Evolutionary conservation across 2,329 filamentous ascomycete genomes (phyloP), one percentile per base, ranked within the genome.

Genomic region (Uncinocarpus reesii): DNA sequence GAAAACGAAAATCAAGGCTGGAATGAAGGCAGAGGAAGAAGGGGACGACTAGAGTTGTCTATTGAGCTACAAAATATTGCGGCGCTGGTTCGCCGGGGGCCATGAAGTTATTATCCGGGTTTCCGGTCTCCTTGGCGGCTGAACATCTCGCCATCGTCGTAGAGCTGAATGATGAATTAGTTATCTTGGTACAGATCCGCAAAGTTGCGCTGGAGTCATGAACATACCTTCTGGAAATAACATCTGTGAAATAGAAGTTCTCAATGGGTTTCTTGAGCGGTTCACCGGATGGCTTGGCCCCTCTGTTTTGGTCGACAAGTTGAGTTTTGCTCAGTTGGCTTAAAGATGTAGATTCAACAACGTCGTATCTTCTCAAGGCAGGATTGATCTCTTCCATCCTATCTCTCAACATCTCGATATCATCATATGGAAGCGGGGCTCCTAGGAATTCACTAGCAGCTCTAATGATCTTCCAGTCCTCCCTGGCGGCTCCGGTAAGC

Each of bases 401-500:
- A 67, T 95, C 88, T 49, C 92, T 80, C 45, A 98, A 78, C 60
- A 81, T 78, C 56, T 92, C 84, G 43, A 98, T 78, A 62, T 96
- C 88, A 60, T 98, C 90, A 63, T 96, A 98, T 18, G 88, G 86
- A 46, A 98, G 78, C 56, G 89, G 83, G 23, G 75, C 80, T 52
- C 85, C 86, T 13, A 98, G 76, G 71, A 94, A 95, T 70, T 96
- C 92, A 62, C 85, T 92, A 49, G 78, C 81, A 15, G 92, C 92
- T 55, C 92, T 86, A 58, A 98, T 81, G 62, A 98, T 96, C 80
- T 96, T 98, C 92, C 92, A 98, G 72, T 98, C 92, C 55, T 92
- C 90, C 62, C 92, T 81, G 49, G 90, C 81, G 46, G 88, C 92
- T 52, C 92, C 92, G 20, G 88, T 86, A 56, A 95, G 76, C 38